These are phyloP conservation scores for Limnomonas spitsbergensis DNA, from an alignment of 139 green algal genomes.

Conservation along the genomic window DNA sequence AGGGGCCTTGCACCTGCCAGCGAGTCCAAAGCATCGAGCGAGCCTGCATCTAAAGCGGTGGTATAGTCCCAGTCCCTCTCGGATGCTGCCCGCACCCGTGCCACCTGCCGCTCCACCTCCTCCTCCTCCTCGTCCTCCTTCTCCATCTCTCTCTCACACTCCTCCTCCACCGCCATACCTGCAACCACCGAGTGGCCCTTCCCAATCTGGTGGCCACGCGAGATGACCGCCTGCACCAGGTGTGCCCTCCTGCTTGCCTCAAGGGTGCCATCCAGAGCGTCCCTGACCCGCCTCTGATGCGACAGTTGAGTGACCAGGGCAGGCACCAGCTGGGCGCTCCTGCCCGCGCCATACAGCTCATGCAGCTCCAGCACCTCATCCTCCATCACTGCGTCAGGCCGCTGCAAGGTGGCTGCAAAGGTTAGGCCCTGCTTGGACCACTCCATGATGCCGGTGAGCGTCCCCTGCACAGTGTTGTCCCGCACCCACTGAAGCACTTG, in stretches of 20 bases:
- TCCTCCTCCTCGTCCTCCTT: slow-evolving; percentile 52
- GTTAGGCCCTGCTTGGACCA: slow-evolving; percentile 39
- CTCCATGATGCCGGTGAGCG: slow-evolving; percentile 19
- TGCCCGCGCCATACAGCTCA: slow-evolving; percentile 17
- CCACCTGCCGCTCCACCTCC: slow-evolving; percentile 41
- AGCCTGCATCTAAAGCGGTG: not conserved
- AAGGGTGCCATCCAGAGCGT: not conserved
- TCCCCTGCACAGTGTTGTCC: slow-evolving; percentile 36
- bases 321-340: not conserved
- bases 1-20: slow-evolving; percentile 8
- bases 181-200: slow-evolving; percentile 18
- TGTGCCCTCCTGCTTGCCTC: not conserved
- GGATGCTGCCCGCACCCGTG: not conserved
- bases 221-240: not conserved
- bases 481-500: slow-evolving; percentile 42
- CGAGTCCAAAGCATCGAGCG: slow-evolving; percentile 5
- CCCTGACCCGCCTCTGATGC: not conserved
- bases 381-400: slow-evolving; percentile 30
- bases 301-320: not conserved
- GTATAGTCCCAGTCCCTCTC: slow-evolving; percentile 40
- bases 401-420: slow-evolving; percentile 30
- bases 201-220: not conserved
- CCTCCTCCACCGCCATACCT: slow-evolving; percentile 33
- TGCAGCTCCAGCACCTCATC: slow-evolving; percentile 37
- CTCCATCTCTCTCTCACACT: slow-evolving; percentile 54